phyloP scores from a whole-genome alignment of 768 basidiomycete species.

The Russula sp. region DNA sequence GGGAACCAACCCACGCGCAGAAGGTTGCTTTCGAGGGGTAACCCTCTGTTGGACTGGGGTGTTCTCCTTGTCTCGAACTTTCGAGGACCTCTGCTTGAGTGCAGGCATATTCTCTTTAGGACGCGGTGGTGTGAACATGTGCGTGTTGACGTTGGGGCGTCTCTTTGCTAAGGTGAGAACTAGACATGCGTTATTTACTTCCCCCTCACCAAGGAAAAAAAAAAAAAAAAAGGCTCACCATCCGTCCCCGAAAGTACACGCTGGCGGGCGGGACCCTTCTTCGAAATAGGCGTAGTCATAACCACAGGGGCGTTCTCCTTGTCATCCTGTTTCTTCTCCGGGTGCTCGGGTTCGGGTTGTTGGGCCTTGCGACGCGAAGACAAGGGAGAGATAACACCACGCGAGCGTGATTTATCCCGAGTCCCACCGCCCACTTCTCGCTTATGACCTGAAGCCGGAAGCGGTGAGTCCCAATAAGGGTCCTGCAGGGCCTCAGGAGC shows the following conservation, averaged over 20 bases:
- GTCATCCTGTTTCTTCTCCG: conserved; percentile 29
- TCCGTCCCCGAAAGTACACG: conserved; percentile 14
- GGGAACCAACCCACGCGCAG: conserved; percentile 20
- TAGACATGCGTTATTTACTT: neutral
- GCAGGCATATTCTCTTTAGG: conserved; percentile 3
- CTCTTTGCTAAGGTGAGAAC: conserved; percentile 15
- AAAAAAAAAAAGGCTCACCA: conserved; percentile 1
- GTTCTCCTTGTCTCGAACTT: conserved; percentile 11
- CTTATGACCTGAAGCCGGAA: conserved; percentile 4
- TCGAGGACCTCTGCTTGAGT: conserved; percentile 7
- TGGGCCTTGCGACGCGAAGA: conserved; percentile 24
- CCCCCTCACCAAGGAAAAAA: neutral
- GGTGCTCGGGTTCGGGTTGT: conserved; percentile 18
- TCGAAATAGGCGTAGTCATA: neutral
- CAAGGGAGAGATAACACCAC: conserved; percentile 36
- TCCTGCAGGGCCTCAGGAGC: conserved; percentile 61
- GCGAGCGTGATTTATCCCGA: conserved; percentile 30
- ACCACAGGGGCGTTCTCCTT: conserved; percentile 33
- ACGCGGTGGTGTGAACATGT: conserved; percentile 9
- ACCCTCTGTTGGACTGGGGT: conserved; percentile 6
- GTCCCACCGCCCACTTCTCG: conserved; percentile 32
- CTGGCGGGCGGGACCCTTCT: conserved; percentile 7
- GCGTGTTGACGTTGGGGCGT: conserved; percentile 13
- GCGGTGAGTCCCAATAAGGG: conserved; percentile 49
- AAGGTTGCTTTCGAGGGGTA: conserved; percentile 7